These are phyloP conservation scores for Boletus insuetus DNA, from an alignment of 768 basidiomycete genomes.

Conservation along the genomic window DNA sequence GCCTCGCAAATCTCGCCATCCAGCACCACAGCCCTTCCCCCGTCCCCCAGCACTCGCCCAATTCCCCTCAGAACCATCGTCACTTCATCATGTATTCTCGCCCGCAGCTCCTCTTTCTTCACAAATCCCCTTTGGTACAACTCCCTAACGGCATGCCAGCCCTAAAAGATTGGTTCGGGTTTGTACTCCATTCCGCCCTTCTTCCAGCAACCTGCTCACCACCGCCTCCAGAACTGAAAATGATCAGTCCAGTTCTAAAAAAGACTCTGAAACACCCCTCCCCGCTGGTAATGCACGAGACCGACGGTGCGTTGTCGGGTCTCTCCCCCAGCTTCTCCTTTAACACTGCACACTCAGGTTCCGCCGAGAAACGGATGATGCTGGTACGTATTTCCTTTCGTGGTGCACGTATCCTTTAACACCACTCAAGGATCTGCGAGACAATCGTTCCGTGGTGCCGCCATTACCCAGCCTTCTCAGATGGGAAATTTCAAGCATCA, in stretches of 20 bases:
- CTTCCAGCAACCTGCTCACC: conserved; percentile 18
- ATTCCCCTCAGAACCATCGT: conserved; percentile 26
- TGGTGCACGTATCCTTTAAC: conserved; percentile 4
- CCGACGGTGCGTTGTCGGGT: conserved; percentile 50
- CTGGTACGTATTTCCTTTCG: conserved; percentile 42
- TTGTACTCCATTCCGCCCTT: conserved; percentile 27
- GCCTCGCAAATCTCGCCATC: conserved; percentile 34
- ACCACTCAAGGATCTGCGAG: conserved; percentile 50
- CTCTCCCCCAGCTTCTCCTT: not conserved
- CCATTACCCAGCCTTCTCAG: conserved; percentile 76
- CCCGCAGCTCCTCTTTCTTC: conserved; percentile 61
- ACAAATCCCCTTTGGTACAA: conserved; percentile 72
- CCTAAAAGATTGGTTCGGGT: conserved; percentile 90
- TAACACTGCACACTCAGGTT: conserved; percentile 46
- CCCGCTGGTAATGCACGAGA: conserved; percentile 56
- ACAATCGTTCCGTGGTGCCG: conserved; percentile 63
- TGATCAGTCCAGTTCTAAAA: conserved; percentile 41
- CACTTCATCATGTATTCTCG: conserved; percentile 69
- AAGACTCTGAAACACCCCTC: conserved; percentile 59
- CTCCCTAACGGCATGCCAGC: conserved; percentile 75
- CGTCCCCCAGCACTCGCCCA: conserved; percentile 7
- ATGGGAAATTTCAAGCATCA: conserved; percentile 95
- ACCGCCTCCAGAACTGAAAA: conserved; percentile 45
- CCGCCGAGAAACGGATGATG: conserved; percentile 74
- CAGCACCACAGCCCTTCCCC: conserved; percentile 14